These are phyloP conservation scores for Citrus trifoliata DNA, from an alignment of 345 rosid genomes.

Conservation along the genomic window DNA sequence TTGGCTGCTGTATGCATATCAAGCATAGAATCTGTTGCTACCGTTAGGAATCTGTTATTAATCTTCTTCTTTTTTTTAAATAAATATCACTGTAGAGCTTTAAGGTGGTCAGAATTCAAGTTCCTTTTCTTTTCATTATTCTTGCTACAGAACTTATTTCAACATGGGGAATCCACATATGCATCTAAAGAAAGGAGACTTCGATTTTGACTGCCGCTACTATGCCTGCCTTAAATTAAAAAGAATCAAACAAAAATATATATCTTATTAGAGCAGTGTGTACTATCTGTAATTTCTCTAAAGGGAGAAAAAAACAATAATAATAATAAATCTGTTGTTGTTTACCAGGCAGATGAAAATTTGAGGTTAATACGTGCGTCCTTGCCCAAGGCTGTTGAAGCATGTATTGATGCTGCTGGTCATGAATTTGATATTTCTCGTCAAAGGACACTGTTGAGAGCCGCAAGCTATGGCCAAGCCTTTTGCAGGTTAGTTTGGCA, in stretches of 20 bases:
- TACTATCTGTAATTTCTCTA: not conserved
- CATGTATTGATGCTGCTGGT: constrained; percentile 92
- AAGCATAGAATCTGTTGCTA: not conserved
- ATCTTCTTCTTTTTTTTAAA: not conserved
- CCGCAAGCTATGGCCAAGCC: constrained; percentile 99
- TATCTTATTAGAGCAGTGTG: not conserved
- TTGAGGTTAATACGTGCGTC: constrained; percentile 81
- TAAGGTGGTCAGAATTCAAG: not conserved
- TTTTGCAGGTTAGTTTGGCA: constrained; percentile 74
- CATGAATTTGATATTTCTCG: constrained; percentile 86
- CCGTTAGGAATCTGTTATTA: not conserved
- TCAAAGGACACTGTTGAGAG: constrained; percentile 79
- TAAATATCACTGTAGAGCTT: not conserved
- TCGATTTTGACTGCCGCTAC: not conserved
- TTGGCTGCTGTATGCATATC: not conserved
- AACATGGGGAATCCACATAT: not conserved
- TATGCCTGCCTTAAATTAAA: not conserved
- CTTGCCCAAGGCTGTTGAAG: constrained; percentile 94
- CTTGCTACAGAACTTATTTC: not conserved
- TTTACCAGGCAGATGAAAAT: constrained; percentile 91
- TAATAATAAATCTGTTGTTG: not conserved
- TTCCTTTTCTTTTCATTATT: too few relatives aligned
- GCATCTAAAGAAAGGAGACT: not conserved
- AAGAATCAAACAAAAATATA: not conserved
- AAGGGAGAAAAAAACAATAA: not conserved